Evolutionary conservation across 768 basidiomycete genomes (phyloP), one percentile per base, ranked within the genome.

Genomic region (Rhodosporidiobolus odoratus): DNA sequence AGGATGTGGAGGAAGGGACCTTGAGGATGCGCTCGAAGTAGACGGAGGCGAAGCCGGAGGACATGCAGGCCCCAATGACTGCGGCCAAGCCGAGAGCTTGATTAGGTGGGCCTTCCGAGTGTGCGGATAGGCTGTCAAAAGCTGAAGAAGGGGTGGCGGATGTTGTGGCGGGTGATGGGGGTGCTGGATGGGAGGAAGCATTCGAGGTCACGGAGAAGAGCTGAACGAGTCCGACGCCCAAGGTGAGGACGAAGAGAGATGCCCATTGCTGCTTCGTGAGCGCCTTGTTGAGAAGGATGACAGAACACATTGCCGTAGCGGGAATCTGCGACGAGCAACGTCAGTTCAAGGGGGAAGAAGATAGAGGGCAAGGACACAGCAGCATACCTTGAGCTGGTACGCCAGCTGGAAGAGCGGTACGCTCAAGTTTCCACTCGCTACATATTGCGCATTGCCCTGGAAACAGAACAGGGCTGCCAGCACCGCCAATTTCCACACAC

Each of bases 11-110:
- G 15, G 76, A 43, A 25, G 66, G 63, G 32, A 56, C 63, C 41
- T 95, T 98, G 71, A 94, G 83, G 45, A 92, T 90, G 87, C 93
- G 92, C 81, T 98, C 94, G 75, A 98, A 97, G 81, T 95, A 96
- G 34, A 93, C 91, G 5, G 93, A 92, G 0, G 94, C 93, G 58
- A 97, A 86, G 32, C 95, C 94, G 0, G 92, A 95, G 0, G 93
- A 95, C 77, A 95, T 87, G 81, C 93, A 96, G 0, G 94, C 92
- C 15, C 88, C 86, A 13, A 86, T 83, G 65, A 98, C 93, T 2
- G 94, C 93, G 58, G 88, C 77, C 81, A 97, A 91, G 0, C 94
- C 94, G 73, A 87, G 89, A 69, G 89, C 77, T 7, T 88, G 86
- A 68, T 87, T 85, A 89, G 95, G 63, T 3, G 63, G 64, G 0